Evolutionary conservation across 2,329 filamentous ascomycete genomes (phyloP).

Genomic region (Escovopsis sp.): DNA sequence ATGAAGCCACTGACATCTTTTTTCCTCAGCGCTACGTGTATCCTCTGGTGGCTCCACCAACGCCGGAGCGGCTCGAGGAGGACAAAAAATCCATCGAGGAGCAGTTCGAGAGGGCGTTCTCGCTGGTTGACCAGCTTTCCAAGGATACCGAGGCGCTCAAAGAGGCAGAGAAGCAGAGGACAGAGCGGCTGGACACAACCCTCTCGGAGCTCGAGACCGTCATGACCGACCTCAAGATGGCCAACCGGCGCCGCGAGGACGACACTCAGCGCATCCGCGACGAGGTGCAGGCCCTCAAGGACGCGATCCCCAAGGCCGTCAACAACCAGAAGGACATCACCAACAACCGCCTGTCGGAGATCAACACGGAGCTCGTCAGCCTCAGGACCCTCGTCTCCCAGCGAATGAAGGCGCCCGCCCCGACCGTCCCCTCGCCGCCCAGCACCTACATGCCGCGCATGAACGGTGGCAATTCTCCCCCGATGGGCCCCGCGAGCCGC

Average conservation of each 20-base stretch:
- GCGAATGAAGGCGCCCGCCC: constrained; percentile 32
- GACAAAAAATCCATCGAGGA: constrained; percentile 90
- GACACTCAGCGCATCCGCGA: constrained; percentile 76
- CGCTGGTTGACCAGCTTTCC: constrained; percentile 78
- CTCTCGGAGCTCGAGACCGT: constrained; percentile 75
- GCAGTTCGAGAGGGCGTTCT: constrained; percentile 83
- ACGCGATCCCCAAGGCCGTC: constrained; percentile 76
- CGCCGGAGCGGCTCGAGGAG: constrained; percentile 81
- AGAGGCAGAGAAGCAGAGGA: constrained; percentile 69
- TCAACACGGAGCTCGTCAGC: constrained; percentile 78
- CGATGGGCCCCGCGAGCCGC: constrained; percentile 5
- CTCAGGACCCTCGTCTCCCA: constrained; percentile 73
- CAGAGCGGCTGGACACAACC: constrained; percentile 67
- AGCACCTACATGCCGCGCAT: constrained; percentile 12
- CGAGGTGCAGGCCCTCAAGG: constrained; percentile 70
- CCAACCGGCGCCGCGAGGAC: constrained; percentile 69
- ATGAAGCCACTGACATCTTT: constrained; percentile 10
- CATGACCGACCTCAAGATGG: constrained; percentile 65
- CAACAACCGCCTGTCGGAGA: constrained; percentile 67
- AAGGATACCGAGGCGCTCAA: constrained; percentile 86
- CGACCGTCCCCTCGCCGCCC: constrained; percentile 13
- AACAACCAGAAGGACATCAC: constrained; percentile 75
- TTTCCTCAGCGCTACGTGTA: constrained; percentile 63
- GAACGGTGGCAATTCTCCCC: constrained; percentile 9
- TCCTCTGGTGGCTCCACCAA: constrained; percentile 83